Base-by-base conservation (phyloP, 176 grass and related monocot genomes). In the Rhynchospora breviuscula region DNA sequence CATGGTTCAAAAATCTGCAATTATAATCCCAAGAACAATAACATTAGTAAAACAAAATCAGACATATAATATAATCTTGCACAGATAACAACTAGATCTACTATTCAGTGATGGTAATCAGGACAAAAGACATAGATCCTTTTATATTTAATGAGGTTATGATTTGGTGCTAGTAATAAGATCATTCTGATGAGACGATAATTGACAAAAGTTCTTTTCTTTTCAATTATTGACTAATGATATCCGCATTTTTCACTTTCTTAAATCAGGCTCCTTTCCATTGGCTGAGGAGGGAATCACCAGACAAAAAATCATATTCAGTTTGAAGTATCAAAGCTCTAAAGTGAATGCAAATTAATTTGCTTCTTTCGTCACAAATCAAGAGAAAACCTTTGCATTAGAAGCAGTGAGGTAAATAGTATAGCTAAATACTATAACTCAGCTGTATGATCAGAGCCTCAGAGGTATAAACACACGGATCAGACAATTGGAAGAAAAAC, bases 1-100 rank as follows among this genome's bases (percentile, higher is more conserved):
- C 96, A 99, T 99, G n/a, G 59, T 57, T 51, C 51, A 65, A 51
- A 51, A 29, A 51, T 25, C 60, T 64, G 59, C 17, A 54, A 65
- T 26, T 67, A 15, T 8, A 82, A 53, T 21, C 31, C 25, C n/a
- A 81, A 53, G 1, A 67, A 67, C 61, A 82, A 67, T 54, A 12
- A 3, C 46, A 82, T 67, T 17, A 81, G 79, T 12, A 40, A 3
- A 81, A 7, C 13, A 63, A n/a, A 45, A 77, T 77, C 11, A 56
- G 23, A 15, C 15, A 77, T 17, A 77, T 62, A 9, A 77, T 4
- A 54, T 56, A 9, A 56, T 18, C 12, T 77, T 56, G 31, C 44
- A 49, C 9, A 13, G 22, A 21, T 22, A 73, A 40, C 7, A 46
- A 71, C 45, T 2, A 8, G 67, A 21, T 71, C 33, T 21, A 21